Conservation (phyloP, 2,329 filamentous ascomycete species). For the Penicillium hordei region DNA sequence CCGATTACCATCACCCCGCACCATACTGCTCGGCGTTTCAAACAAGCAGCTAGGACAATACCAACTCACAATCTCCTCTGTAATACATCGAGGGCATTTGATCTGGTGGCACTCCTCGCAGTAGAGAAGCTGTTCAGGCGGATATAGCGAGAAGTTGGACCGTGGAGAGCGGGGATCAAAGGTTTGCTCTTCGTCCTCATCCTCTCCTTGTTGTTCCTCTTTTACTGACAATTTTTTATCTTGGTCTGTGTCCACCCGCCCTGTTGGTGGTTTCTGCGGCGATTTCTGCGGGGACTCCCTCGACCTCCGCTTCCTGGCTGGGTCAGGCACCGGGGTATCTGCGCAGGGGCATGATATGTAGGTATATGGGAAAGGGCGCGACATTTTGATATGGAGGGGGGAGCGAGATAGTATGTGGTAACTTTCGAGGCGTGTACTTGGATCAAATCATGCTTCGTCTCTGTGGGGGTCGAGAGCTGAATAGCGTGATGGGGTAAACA, state of each 20-base stretch:
- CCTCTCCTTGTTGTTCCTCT: constrained; percentile 38
- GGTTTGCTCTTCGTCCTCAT: constrained; percentile 71
- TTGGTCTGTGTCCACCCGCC: constrained; percentile 13
- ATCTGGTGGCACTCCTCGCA: constrained; percentile 98
- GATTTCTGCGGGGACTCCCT: constrained; percentile 37
- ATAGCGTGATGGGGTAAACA: neutral
- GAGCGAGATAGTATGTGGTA: neutral
- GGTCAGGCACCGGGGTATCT: constrained; percentile 47
- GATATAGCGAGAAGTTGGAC: constrained; percentile 88
- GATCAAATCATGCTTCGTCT: constrained; percentile 23
- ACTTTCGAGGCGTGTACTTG: constrained; percentile 1
- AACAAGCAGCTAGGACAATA: constrained; percentile 95
- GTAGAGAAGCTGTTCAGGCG: constrained; percentile 89
- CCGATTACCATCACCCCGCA: constrained; percentile 92
- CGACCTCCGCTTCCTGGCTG: constrained; percentile 40
- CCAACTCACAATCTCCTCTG: constrained; percentile 91
- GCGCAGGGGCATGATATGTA: constrained; percentile 66
- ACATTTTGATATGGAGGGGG: constrained; percentile 42
- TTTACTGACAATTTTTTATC: constrained; percentile 10
- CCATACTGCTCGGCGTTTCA: constrained; percentile 88
- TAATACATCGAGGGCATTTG: constrained; percentile 85
- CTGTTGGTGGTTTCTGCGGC: constrained; percentile 28
- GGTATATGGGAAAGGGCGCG: constrained; percentile 61
- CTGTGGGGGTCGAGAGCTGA: constrained; percentile 2
- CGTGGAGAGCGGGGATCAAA: constrained; percentile 84